Percentiles rank a stretch among this genome's conserved stretches.
Conservation (phyloP, 345 rosid species). For the Eucalyptus curtisii region DNA sequence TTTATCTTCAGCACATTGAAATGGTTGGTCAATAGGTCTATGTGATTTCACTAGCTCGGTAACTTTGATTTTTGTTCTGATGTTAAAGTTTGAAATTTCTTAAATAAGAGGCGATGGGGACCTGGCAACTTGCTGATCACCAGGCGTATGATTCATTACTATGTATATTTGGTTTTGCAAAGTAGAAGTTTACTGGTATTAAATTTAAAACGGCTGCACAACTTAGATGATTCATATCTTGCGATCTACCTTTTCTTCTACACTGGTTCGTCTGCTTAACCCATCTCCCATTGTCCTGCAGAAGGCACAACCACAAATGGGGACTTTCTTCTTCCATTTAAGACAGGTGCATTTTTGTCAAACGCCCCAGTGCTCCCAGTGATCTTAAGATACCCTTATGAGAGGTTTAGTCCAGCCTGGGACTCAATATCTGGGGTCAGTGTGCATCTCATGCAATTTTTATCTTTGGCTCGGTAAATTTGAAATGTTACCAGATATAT, state of each 20-base stretch:
- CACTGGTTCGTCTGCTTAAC: neutral
- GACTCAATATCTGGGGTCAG: slow-evolving; percentile 92
- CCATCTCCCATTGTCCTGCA: slow-evolving; percentile 8
- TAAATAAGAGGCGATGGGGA: neutral
- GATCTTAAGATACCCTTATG: slow-evolving; percentile 62
- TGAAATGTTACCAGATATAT: neutral
- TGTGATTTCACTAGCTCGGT: neutral
- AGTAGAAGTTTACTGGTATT: neutral
- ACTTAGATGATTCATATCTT: neutral
- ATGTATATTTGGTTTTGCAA: neutral
- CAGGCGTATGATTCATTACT: neutral
- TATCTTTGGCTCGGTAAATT: neutral
- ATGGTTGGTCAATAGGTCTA: neutral
- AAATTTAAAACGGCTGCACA: neutral
- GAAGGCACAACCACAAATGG: slow-evolving; percentile 99
- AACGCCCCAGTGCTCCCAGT: slow-evolving; percentile 81
- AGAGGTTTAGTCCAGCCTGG: slow-evolving; percentile 92
- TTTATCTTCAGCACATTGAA: neutral
- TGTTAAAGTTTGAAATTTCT: neutral
- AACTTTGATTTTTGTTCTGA: neutral
- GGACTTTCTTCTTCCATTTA: slow-evolving; percentile 81
- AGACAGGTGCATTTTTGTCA: slow-evolving; percentile 94
- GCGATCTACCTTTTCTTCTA: neutral
- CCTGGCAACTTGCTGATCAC: neutral
- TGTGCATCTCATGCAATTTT: neutral